These are phyloP conservation scores for Saprolegnia parasitica DNA, from an alignment of 352 stramenopile genomes.

Conservation along the genomic window DNA sequence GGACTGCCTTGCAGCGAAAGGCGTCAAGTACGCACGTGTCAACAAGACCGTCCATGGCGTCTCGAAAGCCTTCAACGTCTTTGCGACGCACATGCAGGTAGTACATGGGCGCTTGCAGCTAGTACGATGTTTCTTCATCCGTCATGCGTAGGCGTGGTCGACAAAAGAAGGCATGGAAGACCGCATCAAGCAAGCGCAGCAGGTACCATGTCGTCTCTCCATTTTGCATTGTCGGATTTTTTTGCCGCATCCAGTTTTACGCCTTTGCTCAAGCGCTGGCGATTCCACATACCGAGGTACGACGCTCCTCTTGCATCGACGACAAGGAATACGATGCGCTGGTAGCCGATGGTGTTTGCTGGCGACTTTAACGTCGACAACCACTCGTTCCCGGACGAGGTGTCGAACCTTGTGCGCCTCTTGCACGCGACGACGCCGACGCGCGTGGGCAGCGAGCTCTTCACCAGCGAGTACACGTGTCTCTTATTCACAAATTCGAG, in stretches of 20 bases:
- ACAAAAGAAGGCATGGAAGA: conserved; percentile 53
- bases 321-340: conserved; percentile 10
- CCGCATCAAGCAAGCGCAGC: conserved; percentile 59
- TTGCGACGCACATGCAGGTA: conserved; percentile 82
- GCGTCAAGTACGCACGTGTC: conserved; percentile 74
- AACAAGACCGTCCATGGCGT: conserved; percentile 48
- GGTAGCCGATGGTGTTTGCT: conserved; percentile 70
- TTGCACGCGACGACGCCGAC: conserved; percentile 45
- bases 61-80: conserved; percentile 80
- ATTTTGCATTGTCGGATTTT: too few relatives aligned
- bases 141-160: conserved; percentile 55
- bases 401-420: conserved; percentile 53
- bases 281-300: conserved; percentile 65
- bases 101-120: not conserved
- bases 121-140: not conserved
- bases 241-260: conserved; percentile 49
- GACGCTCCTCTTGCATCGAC: not conserved
- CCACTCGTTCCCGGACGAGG: conserved; percentile 63
- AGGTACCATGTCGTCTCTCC: too few relatives aligned
- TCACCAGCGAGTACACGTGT: conserved; percentile 69
- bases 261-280: conserved; percentile 52
- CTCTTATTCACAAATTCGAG: not conserved
- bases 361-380: conserved; percentile 85
- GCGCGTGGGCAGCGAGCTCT: conserved; percentile 52
- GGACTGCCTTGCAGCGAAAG: conserved; percentile 77